These are phyloP conservation scores for Daedaleopsis nitida DNA, from an alignment of 768 basidiomycete species.

Conservation along the genomic window DNA sequence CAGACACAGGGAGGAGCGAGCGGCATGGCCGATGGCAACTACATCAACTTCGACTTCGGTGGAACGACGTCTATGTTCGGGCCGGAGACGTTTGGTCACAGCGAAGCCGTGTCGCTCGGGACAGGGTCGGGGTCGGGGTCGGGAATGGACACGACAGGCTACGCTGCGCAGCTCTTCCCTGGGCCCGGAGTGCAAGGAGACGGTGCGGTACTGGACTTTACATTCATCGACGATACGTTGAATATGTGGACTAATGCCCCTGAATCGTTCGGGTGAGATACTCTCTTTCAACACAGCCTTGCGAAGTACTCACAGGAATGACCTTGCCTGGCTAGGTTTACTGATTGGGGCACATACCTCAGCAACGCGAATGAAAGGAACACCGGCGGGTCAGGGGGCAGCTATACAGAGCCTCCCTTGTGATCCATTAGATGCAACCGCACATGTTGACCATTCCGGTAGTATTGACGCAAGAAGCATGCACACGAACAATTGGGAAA, in stretches of 20 bases:
- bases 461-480: too few relatives aligned
- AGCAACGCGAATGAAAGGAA: not conserved
- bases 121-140: not conserved
- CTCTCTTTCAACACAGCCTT: not conserved
- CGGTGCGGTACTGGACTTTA: slow-evolving; percentile 2
- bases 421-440: too few relatives aligned
- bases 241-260: slow-evolving; percentile 67
- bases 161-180: not conserved
- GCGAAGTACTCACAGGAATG: not conserved
- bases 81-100: not conserved
- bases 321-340: not conserved
- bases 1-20: not conserved
- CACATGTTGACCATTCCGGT: too few relatives aligned
- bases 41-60: not conserved
- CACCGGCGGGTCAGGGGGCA: not conserved
- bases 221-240: slow-evolving; percentile 44
- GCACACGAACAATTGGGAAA: too few relatives aligned
- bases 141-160: slow-evolving; percentile 17
- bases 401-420: too few relatives aligned
- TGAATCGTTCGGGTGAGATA: slow-evolving; percentile 55
- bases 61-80: not conserved
- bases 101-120: not conserved
- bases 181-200: not conserved
- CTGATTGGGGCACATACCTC: slow-evolving; percentile 15
- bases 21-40: not conserved